These are phyloP conservation scores for Paraphoma chrysanthemicola DNA, from an alignment of 2,329 filamentous ascomycete genomes.

Conservation along the genomic window DNA sequence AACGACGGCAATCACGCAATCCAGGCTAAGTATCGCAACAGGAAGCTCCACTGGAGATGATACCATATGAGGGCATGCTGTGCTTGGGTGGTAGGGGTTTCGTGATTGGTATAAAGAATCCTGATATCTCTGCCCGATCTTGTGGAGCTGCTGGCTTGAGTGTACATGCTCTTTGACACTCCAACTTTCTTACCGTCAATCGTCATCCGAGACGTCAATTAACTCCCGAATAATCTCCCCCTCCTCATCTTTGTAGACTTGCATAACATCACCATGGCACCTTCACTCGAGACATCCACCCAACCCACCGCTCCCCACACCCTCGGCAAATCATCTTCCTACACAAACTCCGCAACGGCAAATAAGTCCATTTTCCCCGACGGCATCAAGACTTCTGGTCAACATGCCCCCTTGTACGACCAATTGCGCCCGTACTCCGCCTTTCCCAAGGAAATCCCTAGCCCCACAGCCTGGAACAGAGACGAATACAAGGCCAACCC, in stretches of 20 bases:
- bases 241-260: too few relatives aligned
- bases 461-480: constrained; percentile 75
- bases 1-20: constrained; percentile 38
- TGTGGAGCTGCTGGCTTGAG: not conserved
- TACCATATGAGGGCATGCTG: constrained; percentile 10
- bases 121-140: not conserved
- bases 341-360: constrained; percentile 36
- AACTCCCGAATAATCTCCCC: too few relatives aligned
- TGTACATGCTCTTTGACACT: constrained; percentile 2
- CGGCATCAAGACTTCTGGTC: constrained; percentile 72
- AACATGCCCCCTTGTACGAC: constrained; percentile 73
- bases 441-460: constrained; percentile 75
- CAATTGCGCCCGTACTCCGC: constrained; percentile 70
- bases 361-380: constrained; percentile 64
- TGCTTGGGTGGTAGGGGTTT: constrained; percentile 19
- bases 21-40: constrained; percentile 35
- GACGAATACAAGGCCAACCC: constrained; percentile 69
- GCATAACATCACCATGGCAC: constrained; percentile 41
- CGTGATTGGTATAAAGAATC: constrained; percentile 16
- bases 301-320: constrained; percentile 48
- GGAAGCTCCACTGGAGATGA: constrained; percentile 18
- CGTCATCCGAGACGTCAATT: too few relatives aligned
- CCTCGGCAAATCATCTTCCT: constrained; percentile 32
- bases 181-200: too few relatives aligned
- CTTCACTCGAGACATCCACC: constrained; percentile 46